A percentile compares a stretch with the other conserved stretches of the same genome.
These are phyloP conservation scores for Colletotrichum lini DNA, from an alignment of 2,329 filamentous ascomycete genomes.

Conservation along the genomic window DNA sequence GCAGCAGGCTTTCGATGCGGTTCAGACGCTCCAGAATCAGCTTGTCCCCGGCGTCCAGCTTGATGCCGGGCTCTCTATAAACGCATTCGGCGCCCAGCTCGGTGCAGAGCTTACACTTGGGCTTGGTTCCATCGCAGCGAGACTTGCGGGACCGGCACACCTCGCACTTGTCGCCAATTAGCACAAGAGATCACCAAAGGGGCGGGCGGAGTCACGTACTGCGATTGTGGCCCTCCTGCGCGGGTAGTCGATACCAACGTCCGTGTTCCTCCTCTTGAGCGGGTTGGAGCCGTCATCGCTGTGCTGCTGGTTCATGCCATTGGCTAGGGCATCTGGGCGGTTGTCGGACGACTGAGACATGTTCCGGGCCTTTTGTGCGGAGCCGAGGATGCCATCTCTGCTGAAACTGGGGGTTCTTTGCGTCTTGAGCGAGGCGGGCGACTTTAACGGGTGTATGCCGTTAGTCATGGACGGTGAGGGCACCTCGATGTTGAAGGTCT, in stretches of 20 bases:
- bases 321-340: constrained; percentile 57
- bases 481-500: constrained; percentile 65
- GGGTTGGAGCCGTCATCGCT: constrained; percentile 70
- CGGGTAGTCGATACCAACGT: constrained; percentile 74
- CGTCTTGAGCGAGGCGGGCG: constrained; percentile 63
- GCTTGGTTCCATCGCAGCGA: constrained; percentile 82
- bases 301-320: constrained; percentile 61
- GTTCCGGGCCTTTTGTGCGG: constrained; percentile 68
- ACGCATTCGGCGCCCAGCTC: constrained; percentile 87
- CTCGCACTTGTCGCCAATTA: constrained; percentile 73
- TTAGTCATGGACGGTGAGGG: constrained; percentile 62
- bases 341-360: constrained; percentile 69
- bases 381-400: constrained; percentile 67
- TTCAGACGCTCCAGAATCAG: constrained; percentile 84
- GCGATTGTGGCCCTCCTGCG: constrained; percentile 76
- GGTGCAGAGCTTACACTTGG: constrained; percentile 87
- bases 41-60: constrained; percentile 89
- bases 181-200: neutral
- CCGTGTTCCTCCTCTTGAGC: constrained; percentile 73
- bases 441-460: constrained; percentile 63
- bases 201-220: constrained; percentile 59
- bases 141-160: constrained; percentile 86
- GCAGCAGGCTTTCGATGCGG: constrained; percentile 84
- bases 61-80: constrained; percentile 88
- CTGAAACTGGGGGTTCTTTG: constrained; percentile 66